A percentile compares a stretch with the other conserved stretches of the same genome.
Evolutionary conservation across 345 rosid genomes (phyloP).

Genomic region (Diplotaxis tenuifolia): DNA sequence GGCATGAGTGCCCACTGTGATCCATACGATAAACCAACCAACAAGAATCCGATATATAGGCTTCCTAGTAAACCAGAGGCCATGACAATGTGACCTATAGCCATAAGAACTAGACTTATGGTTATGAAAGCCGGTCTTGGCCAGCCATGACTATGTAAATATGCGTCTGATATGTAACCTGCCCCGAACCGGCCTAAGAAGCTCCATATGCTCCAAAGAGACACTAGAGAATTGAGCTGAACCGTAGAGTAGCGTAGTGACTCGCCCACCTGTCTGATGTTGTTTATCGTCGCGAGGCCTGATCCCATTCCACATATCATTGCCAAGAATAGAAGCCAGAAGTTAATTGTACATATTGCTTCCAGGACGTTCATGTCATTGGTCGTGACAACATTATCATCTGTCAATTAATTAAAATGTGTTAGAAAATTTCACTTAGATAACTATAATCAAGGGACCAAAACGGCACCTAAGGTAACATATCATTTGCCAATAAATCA

Average conservation of each 20-base stretch:
- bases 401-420: slow-evolving; percentile 1
- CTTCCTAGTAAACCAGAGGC: slow-evolving; percentile 63
- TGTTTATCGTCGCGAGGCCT: slow-evolving; percentile 73
- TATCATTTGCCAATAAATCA: too few species aligned
- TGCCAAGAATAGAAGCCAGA: slow-evolving; percentile 78
- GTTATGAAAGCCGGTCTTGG: slow-evolving; percentile 71
- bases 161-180: slow-evolving; percentile 67
- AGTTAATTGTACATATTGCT: slow-evolving; percentile 55
- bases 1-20: slow-evolving; percentile 89
- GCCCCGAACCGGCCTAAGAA: slow-evolving; percentile 88
- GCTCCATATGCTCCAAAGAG: slow-evolving; percentile 81
- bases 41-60: slow-evolving; percentile 60
- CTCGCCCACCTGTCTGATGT: slow-evolving; percentile 82
- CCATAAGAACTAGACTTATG: slow-evolving; percentile 50
- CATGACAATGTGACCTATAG: slow-evolving; percentile 58
- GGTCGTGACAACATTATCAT: slow-evolving; percentile 6
- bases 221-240: slow-evolving; percentile 62
- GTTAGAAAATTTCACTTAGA: slow-evolving; percentile 10
- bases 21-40: slow-evolving; percentile 78
- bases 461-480: not conserved
- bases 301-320: slow-evolving; percentile 85
- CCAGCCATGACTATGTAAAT: slow-evolving; percentile 61
- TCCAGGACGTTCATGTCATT: slow-evolving; percentile 50
- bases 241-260: slow-evolving; percentile 69
- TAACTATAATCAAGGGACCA: not conserved